Conservation (phyloP, 352 stramenopile species). For the Phytophthora brassicae region DNA sequence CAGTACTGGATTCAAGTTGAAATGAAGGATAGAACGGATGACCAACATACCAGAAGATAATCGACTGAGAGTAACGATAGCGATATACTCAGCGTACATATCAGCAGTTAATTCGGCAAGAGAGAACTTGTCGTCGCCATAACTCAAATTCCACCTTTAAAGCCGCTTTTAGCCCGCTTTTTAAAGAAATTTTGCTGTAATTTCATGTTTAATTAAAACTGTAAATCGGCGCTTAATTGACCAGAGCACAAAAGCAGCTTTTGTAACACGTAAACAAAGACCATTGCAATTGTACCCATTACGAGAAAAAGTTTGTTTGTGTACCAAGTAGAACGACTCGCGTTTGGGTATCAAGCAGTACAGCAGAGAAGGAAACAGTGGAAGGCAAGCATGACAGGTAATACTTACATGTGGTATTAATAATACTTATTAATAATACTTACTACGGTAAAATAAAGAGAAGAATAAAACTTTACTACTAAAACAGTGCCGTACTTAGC, state of each 20-base stretch:
- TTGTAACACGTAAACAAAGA: slow-evolving; percentile 26
- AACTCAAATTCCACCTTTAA: slow-evolving; percentile 24
- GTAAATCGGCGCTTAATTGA: slow-evolving; percentile 12
- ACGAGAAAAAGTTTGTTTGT: slow-evolving; percentile 27
- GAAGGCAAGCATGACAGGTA: too few species aligned
- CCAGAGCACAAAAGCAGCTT: slow-evolving; percentile 22
- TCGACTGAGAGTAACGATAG: slow-evolving; percentile 46
- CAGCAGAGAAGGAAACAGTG: slow-evolving; percentile 40
- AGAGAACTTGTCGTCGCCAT: slow-evolving; percentile 31
- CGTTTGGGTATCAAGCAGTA: slow-evolving; percentile 51
- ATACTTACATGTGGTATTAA: too few species aligned
- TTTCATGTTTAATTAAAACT: slow-evolving; percentile 7
- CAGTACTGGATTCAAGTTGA: neutral
- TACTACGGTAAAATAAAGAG: too few species aligned
- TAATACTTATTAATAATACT: too few species aligned
- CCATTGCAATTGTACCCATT: slow-evolving; percentile 24
- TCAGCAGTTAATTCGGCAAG: slow-evolving; percentile 40
- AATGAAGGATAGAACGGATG: slow-evolving; percentile 38
- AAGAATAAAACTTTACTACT: slow-evolving; percentile 35
- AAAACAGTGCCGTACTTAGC: slow-evolving; percentile 30
- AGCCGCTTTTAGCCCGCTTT: neutral
- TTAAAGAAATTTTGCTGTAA: neutral
- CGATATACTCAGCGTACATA: slow-evolving; percentile 60
- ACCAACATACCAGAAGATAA: slow-evolving; percentile 40
- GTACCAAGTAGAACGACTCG: slow-evolving; percentile 42